A percentile compares a stretch with the other conserved stretches of the same genome.
These are phyloP conservation scores for Boletus reticuloceps DNA, from an alignment of 768 basidiomycete genomes.

Conservation along the genomic window DNA sequence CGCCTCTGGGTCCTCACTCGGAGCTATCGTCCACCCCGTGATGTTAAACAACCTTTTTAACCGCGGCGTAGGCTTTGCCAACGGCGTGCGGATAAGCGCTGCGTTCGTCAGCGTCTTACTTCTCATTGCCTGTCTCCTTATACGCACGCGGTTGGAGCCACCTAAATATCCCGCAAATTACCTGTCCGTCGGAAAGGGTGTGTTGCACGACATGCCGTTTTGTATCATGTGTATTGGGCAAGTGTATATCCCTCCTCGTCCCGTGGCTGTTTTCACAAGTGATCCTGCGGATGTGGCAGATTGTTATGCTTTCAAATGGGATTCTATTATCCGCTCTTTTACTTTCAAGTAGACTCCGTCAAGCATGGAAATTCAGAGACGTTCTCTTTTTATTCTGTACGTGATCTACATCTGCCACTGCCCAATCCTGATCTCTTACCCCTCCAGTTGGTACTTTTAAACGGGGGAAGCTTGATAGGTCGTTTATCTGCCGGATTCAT, in stretches of 20 bases:
- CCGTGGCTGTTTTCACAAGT: neutral
- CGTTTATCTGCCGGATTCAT: constrained; percentile 46
- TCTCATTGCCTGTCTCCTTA: constrained; percentile 29
- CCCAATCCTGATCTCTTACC: neutral
- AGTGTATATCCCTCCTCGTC: neutral
- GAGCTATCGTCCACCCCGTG: constrained; percentile 23
- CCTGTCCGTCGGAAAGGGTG: constrained; percentile 12
- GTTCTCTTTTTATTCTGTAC: constrained; percentile 58
- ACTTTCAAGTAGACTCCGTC: constrained; percentile 52
- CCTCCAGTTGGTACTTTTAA: constrained; percentile 49
- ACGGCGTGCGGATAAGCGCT: constrained; percentile 49
- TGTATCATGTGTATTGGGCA: constrained; percentile 21
- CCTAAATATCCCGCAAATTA: constrained; percentile 15
- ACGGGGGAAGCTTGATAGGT: constrained; percentile 50
- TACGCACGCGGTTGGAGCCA: constrained; percentile 41
- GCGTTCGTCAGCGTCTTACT: constrained; percentile 39
- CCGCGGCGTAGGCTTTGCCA: constrained; percentile 35
- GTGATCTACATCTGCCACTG: neutral
- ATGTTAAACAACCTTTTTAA: constrained; percentile 32
- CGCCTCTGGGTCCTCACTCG: constrained; percentile 36
- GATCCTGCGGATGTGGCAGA: constrained; percentile 2
- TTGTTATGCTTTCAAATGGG: constrained; percentile 32
- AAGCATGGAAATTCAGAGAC: constrained; percentile 42
- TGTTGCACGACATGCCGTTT: constrained; percentile 15
- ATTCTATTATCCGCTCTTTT: constrained; percentile 53